phyloP scores from a whole-genome alignment of 2,329 filamentous ascomycete species.

The Zasmidium citrigriseum region DNA sequence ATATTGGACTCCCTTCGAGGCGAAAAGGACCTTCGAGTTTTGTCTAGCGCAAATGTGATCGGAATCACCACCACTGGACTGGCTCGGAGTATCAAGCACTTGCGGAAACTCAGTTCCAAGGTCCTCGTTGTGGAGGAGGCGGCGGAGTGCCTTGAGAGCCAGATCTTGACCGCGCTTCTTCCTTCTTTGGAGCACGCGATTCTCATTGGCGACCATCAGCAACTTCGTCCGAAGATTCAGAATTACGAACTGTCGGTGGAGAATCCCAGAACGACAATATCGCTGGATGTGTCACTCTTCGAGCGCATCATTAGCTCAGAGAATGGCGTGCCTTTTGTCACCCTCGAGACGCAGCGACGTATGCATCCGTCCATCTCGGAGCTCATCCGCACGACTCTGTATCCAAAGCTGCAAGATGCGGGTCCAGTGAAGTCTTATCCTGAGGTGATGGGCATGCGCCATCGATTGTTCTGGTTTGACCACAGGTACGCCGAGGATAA shows the following conservation, averaged over 20 bases:
- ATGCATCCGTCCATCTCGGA: conserved; percentile 66
- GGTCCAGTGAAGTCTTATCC: conserved; percentile 6
- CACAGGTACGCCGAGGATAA: conserved; percentile 53
- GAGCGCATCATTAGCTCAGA: conserved; percentile 55
- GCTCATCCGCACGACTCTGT: conserved; percentile 60
- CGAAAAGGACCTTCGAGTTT: conserved; percentile 43
- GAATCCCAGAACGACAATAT: conserved; percentile 49
- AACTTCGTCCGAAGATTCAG: conserved; percentile 61
- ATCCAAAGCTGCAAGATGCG: conserved; percentile 58
- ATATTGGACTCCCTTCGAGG: conserved; percentile 14
- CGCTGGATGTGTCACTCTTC: conserved; percentile 62
- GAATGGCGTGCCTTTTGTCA: conserved; percentile 28
- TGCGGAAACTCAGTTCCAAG: conserved; percentile 53
- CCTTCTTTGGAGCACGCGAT: conserved; percentile 63
- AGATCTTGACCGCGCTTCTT: conserved; percentile 60
- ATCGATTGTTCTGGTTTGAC: conserved; percentile 63
- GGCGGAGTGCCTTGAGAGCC: conserved; percentile 66
- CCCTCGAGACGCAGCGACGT: conserved; percentile 60
- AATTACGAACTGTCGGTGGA: conserved; percentile 58
- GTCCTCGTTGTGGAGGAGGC: conserved; percentile 58
- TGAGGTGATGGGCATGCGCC: conserved; percentile 53
- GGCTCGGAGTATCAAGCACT: conserved; percentile 52
- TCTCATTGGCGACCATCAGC: conserved; percentile 64
- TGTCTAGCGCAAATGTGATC: conserved; percentile 52
- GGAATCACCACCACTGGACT: conserved; percentile 63